A percentile compares a stretch with the other conserved stretches of the same genome.
phyloP scores from a whole-genome alignment of 805 yeast species.

The Saturnispora serradocipensis region DNA sequence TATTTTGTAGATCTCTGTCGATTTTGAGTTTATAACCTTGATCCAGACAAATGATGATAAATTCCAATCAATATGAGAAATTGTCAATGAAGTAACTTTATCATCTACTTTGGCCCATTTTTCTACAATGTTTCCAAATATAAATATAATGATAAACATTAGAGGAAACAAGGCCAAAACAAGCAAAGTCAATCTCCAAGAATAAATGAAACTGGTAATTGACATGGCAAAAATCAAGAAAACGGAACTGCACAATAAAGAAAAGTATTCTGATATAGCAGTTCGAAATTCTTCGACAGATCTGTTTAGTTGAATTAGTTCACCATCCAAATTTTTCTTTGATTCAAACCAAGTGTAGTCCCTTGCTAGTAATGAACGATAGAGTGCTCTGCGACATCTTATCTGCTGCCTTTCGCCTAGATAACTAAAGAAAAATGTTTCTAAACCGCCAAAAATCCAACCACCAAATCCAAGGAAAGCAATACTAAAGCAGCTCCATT shows the following conservation, averaged over 20 bases:
- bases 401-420: slow-evolving; percentile 65
- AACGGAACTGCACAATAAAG: slow-evolving; percentile 42
- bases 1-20: slow-evolving; percentile 40
- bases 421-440: slow-evolving; percentile 52
- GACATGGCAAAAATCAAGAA: slow-evolving; percentile 47
- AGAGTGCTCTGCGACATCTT: slow-evolving; percentile 42
- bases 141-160: slow-evolving; percentile 38
- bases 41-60: slow-evolving; percentile 52
- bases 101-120: slow-evolving; percentile 50
- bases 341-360: slow-evolving; percentile 57
- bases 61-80: slow-evolving; percentile 64
- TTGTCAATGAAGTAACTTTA: slow-evolving; percentile 39
- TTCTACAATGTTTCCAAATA: slow-evolving; percentile 45
- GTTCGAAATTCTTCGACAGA: slow-evolving; percentile 65
- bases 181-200: slow-evolving; percentile 80
- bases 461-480: slow-evolving; percentile 39
- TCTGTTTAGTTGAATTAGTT: slow-evolving; percentile 54
- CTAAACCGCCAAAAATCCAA: slow-evolving; percentile 40
- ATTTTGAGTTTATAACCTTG: slow-evolving; percentile 49
- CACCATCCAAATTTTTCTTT: slow-evolving; percentile 51
- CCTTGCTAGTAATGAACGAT: slow-evolving; percentile 35
- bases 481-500: slow-evolving; percentile 29
- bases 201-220: slow-evolving; percentile 59
- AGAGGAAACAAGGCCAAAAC: slow-evolving; percentile 70
- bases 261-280: slow-evolving; percentile 60